Base-by-base conservation (phyloP, 139 green algal genomes). In the Penium margaritaceum region DNA sequence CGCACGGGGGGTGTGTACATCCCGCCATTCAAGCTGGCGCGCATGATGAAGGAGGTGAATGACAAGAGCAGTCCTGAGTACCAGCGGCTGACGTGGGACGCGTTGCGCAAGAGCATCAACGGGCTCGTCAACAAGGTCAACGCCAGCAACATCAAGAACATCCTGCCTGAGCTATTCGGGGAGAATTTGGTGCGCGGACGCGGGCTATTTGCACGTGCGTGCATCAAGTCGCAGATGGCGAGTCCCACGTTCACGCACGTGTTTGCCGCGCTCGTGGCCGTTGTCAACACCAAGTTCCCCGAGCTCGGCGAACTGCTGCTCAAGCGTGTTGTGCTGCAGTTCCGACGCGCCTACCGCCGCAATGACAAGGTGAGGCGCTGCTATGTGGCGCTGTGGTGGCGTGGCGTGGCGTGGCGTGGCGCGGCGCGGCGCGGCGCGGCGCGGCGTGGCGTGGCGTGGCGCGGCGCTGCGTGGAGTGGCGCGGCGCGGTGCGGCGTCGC, bases 81-180 rank as follows among this genome's bases (percentile, higher is more conserved):
- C 68, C 91, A 84, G 69, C 87, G 89, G 34, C 82, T 97, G 65
- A 94, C 90, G 2, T 99, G 93, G 93, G 94, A 98, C 74, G 90
- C 90, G 37, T 66, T 94, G 77, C 74, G 89, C 44, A 94, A 94
- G 80, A 84, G 67, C 35, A 87, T 99, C 76, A 99, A 99, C 75
- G 93, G 93, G 38, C 86, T 98, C 19, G 85, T 99, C 72, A 99
- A 99, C 88, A 99, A 98, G 85, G 74, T 85, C 75, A 98, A 96
- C 85, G 70, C 80, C 5, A 64, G 74, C 3, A 98, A 98, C 85
- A 88, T 98, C 70, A 95, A 93, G 77, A 82, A 92, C 64, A 90
- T 98, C 34, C 81, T 97, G 67, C 89, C 89, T 6, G 94, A 98
- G 85, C 76, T 98, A 19, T 96, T 98, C 61, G 0, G 70, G 27